These are phyloP conservation scores for Hemileccinum rubropunctum DNA, from an alignment of 768 basidiomycete species.

Conservation along the genomic window DNA sequence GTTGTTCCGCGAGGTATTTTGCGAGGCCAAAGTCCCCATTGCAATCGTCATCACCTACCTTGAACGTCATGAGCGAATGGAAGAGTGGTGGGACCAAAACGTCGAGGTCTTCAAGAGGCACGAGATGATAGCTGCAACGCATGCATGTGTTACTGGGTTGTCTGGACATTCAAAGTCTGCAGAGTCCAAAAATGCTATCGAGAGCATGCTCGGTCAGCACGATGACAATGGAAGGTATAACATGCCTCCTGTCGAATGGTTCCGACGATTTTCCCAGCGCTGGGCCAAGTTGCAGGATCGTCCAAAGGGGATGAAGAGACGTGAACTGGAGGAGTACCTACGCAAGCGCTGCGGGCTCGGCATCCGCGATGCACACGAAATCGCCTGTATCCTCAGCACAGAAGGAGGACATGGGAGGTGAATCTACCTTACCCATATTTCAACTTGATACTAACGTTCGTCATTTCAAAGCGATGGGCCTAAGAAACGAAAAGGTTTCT, in stretches of 20 bases:
- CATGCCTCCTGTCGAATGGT: not conserved
- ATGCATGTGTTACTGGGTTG: slow-evolving; percentile 4
- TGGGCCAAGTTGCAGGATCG: not conserved
- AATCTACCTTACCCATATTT: not conserved
- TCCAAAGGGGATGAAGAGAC: not conserved
- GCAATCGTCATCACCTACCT: slow-evolving; percentile 3
- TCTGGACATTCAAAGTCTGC: not conserved
- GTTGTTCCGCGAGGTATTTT: slow-evolving; percentile 3
- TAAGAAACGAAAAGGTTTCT: not conserved
- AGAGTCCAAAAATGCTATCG: not conserved
- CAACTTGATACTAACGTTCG: not conserved
- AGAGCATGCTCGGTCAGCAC: not conserved
- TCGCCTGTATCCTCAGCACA: not conserved
- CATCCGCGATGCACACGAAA: not conserved
- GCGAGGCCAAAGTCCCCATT: not conserved
- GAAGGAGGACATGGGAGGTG: not conserved
- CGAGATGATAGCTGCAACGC: not conserved
- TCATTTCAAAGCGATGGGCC: not conserved
- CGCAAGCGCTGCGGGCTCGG: not conserved
- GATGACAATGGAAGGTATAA: slow-evolving; percentile 1
- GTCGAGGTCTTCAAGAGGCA: not conserved
- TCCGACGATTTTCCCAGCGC: not conserved
- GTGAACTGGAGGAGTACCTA: not conserved
- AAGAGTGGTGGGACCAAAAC: slow-evolving; percentile 3
- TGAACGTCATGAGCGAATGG: not conserved